These are phyloP conservation scores for Amylostereum chailletii DNA, from an alignment of 1,284 basidiomycete genomes.

Conservation along the genomic window DNA sequence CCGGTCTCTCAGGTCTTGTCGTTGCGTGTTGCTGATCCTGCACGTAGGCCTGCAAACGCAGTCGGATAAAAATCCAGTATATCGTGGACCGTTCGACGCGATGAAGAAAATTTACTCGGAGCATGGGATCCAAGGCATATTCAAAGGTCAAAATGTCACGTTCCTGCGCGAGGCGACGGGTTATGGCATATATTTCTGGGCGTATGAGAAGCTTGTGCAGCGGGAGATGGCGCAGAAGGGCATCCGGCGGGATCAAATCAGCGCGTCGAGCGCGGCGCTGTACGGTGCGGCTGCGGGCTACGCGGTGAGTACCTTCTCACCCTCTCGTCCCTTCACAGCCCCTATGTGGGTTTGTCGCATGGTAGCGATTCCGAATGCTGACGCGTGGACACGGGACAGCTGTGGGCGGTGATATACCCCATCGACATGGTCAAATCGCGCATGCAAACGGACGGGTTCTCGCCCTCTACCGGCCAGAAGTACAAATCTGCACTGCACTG, in stretches of 20 bases:
- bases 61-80: slow-evolving; percentile 61
- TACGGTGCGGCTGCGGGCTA: slow-evolving; percentile 87
- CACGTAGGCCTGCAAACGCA: slow-evolving; percentile 79
- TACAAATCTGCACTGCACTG: slow-evolving; percentile 82
- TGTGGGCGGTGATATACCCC: slow-evolving; percentile 84
- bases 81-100: slow-evolving; percentile 82
- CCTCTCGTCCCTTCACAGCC: background rate
- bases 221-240: slow-evolving; percentile 67
- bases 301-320: slow-evolving; percentile 45
- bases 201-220: slow-evolving; percentile 90
- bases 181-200: slow-evolving; percentile 87
- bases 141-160: slow-evolving; percentile 90
- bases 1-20: background rate
- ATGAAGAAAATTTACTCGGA: slow-evolving; percentile 71
- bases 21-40: background rate
- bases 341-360: background rate
- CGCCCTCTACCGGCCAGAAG: slow-evolving; percentile 63
- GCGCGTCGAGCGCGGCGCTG: slow-evolving; percentile 65
- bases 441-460: slow-evolving; percentile 90
- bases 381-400: slow-evolving; percentile 27
- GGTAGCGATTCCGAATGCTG: background rate
- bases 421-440: slow-evolving; percentile 94
- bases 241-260: slow-evolving; percentile 70
- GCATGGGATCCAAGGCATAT: slow-evolving; percentile 79
- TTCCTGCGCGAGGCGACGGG: slow-evolving; percentile 81